Percentiles rank a stretch among this genome's conserved stretches.
Conservation (phyloP, 2,329 filamentous ascomycete species). For the Orbilia oligospora region DNA sequence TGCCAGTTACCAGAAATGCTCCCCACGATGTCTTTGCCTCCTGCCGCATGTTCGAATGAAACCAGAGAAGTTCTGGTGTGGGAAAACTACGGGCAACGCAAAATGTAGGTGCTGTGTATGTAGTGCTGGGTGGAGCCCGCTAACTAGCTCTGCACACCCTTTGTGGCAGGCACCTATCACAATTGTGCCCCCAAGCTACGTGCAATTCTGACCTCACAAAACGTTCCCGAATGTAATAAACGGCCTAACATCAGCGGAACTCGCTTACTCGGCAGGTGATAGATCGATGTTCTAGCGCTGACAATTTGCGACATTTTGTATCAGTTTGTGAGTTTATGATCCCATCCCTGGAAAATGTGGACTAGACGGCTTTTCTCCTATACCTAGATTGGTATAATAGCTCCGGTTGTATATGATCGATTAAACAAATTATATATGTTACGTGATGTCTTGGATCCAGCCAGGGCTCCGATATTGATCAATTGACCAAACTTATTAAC, state of each 20-base stretch:
- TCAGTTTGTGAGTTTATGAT: slow-evolving; percentile 15
- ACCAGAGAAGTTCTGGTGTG: slow-evolving; percentile 14
- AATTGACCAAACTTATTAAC: slow-evolving; percentile 24
- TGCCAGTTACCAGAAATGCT: slow-evolving; percentile 4
- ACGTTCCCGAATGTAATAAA: slow-evolving; percentile 33
- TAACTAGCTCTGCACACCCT: slow-evolving; percentile 23
- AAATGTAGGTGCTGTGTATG: slow-evolving; percentile 17
- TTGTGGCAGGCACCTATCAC: slow-evolving; percentile 24
- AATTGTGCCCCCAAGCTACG: slow-evolving; percentile 7
- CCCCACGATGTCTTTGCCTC: slow-evolving; percentile 49
- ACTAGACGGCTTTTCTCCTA: slow-evolving; percentile 9
- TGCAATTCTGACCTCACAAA: slow-evolving; percentile 25
- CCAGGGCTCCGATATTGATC: slow-evolving; percentile 24
- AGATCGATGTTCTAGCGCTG: slow-evolving; percentile 45
- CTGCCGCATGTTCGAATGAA: slow-evolving; percentile 30
- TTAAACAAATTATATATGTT: slow-evolving; percentile 19
- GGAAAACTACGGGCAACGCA: slow-evolving; percentile 49
- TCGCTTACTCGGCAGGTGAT: slow-evolving; percentile 52
- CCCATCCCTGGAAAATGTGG: slow-evolving; percentile 23
- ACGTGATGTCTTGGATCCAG: slow-evolving; percentile 34
- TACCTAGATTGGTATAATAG: slow-evolving; percentile 30
- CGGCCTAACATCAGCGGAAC: slow-evolving; percentile 37
- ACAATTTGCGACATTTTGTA: slow-evolving; percentile 46
- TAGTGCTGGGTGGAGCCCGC: slow-evolving; percentile 9
- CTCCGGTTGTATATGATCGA: slow-evolving; percentile 21